phyloP scores from a whole-genome alignment of 208 protist genomes.

The Tritrichomonas musculus region DNA sequence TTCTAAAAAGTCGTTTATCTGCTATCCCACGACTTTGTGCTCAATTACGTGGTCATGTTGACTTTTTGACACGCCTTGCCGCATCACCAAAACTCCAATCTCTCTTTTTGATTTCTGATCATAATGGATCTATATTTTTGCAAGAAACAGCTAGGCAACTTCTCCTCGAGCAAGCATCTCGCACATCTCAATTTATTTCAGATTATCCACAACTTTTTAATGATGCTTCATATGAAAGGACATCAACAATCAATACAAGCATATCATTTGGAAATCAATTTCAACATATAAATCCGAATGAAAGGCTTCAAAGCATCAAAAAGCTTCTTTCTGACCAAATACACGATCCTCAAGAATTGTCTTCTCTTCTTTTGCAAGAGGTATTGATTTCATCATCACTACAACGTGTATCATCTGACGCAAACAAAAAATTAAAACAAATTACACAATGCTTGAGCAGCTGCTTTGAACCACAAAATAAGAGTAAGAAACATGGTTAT shows the following conservation, averaged over 20 bases:
- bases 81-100: neutral
- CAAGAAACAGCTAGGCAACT: neutral
- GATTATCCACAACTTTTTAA: neutral
- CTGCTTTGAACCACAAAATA: too few relatives aligned
- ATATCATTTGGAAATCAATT: too few relatives aligned
- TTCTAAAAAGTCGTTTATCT: too few relatives aligned
- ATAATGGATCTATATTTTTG: neutral
- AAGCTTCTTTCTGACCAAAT: neutral
- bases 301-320: neutral
- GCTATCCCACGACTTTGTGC: neutral
- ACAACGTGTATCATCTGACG: too few relatives aligned
- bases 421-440: too few relatives aligned
- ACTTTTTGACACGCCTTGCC: slow-evolving; percentile 10
- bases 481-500: too few relatives aligned
- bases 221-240: too few relatives aligned
- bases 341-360: neutral
- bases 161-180: neutral
- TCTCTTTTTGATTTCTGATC: neutral
- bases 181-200: neutral
- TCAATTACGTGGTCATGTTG: neutral
- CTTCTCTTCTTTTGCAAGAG: neutral
- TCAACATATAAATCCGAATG: neutral
- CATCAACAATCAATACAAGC: neutral
- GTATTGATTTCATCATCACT: neutral
- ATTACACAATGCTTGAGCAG: too few relatives aligned